Evolutionary conservation across 768 basidiomycete genomes (phyloP).

Genomic region (Leccinum obscurum): DNA sequence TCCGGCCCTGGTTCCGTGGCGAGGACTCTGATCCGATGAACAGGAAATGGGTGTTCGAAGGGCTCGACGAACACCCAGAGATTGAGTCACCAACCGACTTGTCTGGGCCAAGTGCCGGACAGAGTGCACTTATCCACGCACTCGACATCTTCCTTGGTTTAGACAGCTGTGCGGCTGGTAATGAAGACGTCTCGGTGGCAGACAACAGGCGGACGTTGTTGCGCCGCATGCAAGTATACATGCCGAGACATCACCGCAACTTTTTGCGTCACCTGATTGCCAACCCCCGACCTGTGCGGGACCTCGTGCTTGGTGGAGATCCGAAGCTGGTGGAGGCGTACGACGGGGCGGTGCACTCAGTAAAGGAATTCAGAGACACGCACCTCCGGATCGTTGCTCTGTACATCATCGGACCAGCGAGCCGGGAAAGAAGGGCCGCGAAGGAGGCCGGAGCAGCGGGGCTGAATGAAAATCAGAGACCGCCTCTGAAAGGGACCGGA

Average conservation of each 20-base stretch:
- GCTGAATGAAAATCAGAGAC: constrained; percentile 21
- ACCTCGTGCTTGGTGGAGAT: constrained; percentile 42
- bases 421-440: constrained; percentile 13
- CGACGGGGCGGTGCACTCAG: constrained; percentile 59
- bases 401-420: constrained; percentile 76
- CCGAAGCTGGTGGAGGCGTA: constrained; percentile 51
- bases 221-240: constrained; percentile 74
- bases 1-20: constrained; percentile 84
- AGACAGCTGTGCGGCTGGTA: constrained; percentile 41
- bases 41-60: constrained; percentile 60
- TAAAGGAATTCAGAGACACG: constrained; percentile 73
- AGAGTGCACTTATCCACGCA: constrained; percentile 64
- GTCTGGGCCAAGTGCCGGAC: constrained; percentile 81
- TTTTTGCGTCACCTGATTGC: constrained; percentile 68
- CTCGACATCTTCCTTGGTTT: constrained; percentile 74
- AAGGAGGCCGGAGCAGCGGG: constrained; percentile 9
- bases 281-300: constrained; percentile 61
- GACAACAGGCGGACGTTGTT: constrained; percentile 47
- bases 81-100: constrained; percentile 51
- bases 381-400: constrained; percentile 75
- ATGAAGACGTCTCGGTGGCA: constrained; percentile 2
- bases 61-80: constrained; percentile 47
- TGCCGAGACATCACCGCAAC: constrained; percentile 80
- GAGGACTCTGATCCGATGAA: constrained; percentile 50
- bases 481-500: constrained; percentile 66